Evolutionary conservation across 352 stramenopile species (phyloP), one percentile per base, ranked within the genome.

Genomic region (Phytophthora capsici): DNA sequence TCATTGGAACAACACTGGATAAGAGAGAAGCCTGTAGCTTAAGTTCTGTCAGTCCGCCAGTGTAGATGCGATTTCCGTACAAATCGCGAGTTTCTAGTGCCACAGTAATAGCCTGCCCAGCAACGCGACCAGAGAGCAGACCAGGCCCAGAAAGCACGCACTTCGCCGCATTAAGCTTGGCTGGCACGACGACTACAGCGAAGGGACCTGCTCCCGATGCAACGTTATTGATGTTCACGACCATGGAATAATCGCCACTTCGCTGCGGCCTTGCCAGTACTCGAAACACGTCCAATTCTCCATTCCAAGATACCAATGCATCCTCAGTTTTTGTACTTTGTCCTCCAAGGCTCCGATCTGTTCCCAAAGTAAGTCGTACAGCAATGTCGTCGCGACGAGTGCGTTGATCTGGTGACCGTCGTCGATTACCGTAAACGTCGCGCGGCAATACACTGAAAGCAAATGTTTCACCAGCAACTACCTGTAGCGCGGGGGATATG

Each of bases 51-150:
- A 56, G 22, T 6, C 64, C 69, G 13, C 76, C 77, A 26, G 49
- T 62, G 57, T 80, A 81, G 28, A 92, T 86, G 9, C 78, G 63
- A 47, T 94, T 92, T 19, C 53, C 77, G 48, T 84, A 69, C n/a
- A 80, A 17, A 55, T 92, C 86, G 52, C 81, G 57, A 0, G 79
- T 71, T 63, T 80, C 75, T 16, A 92, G 59, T 0, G 38, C 6
- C 4, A 92, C 61, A 28, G 57, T 85, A 8, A 69, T 74, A 23
- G 66, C n/a, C 4, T 77, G 56, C 0, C 78, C 84, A 6, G 85
- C 81, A 23, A 90, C 54, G 23, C 73, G 80, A 45, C 72, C 80
- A 13, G 62, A 36, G 6, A 75, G 54, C 20, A 94, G 19, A 7
- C 86, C 84, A 13, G 50, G 37, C 2, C 84, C 86, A 22, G 71